Evolutionary conservation across 331 rosid genomes (phyloP), one percentile per base, ranked within the genome.

Genomic region (Phaseolus coccineus): DNA sequence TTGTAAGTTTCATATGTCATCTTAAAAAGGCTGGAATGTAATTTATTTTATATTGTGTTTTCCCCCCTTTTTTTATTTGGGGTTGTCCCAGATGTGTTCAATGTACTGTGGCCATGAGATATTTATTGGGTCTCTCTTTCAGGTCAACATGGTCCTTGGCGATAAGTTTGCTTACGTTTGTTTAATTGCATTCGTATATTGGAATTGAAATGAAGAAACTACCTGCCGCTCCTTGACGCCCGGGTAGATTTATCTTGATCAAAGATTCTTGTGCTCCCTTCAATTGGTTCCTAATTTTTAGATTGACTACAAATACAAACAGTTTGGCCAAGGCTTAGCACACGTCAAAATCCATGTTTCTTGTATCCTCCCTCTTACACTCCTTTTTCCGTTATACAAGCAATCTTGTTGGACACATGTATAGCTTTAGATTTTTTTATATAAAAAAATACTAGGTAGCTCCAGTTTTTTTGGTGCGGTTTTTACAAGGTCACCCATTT

Each of bases 401-500:
- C 79, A 74, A 65, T 71, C 63, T 4, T 69, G 25, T 74, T 78
- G 70, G 39, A 85, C 77, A 69, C 59, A 69, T 85, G 87, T 88
- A 85, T 76, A 88, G 89, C 33, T 77, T 52, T 85, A 77, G 79
- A 69, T 88, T 66, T 83, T 61, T 37, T 61, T 61, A 16, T 13
- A 2, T 30, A 77, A 80, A 83, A 40, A 63, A 71, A 76, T 59
- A 56, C 51, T 51, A 76, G 78, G 79, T 27, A 80, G 64, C 69
- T 53, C 14, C 56, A 85, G 84, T 71, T 74, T 74, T 19, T 78
- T 74, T 39, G 84, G 80, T 57, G 72, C 74, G 31, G 74, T 65
- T 74, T 56, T 63, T 62, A 39, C 71, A 70, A 62, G 81, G 72
- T 44, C 82, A 28, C 64, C 55, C 7, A 13, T 56, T 53, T 68